Evolutionary conservation across 2,329 filamentous ascomycete species (phyloP).

Genomic region (Coniochaeta sp.): DNA sequence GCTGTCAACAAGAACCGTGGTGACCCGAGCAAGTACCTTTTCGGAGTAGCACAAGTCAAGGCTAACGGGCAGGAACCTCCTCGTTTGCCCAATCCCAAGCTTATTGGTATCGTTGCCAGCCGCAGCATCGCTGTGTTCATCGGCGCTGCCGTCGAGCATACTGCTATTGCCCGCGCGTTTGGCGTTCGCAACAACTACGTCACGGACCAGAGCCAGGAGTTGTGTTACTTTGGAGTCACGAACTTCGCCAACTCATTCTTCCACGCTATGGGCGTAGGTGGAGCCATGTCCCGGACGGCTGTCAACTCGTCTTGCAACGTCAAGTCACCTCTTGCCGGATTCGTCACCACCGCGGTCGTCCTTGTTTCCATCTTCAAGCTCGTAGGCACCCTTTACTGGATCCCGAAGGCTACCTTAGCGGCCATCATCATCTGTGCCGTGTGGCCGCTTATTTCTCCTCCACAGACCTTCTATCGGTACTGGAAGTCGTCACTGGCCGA

Average conservation of each 20-base stretch:
- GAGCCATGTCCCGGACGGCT: constrained; percentile 60
- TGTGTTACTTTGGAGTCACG: constrained; percentile 54
- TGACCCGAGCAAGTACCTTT: constrained; percentile 35
- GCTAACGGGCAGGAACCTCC: constrained; percentile 47
- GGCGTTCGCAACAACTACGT: constrained; percentile 54
- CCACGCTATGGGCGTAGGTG: constrained; percentile 55
- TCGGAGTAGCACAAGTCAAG: constrained; percentile 49
- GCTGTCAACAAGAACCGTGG: constrained; percentile 48
- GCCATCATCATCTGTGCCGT: constrained; percentile 63
- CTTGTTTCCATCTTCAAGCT: constrained; percentile 56
- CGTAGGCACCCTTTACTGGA: constrained; percentile 55
- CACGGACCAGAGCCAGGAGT: constrained; percentile 58
- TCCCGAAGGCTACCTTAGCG: constrained; percentile 57
- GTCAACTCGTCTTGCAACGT: constrained; percentile 60
- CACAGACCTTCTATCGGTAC: constrained; percentile 53
- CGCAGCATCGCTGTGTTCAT: constrained; percentile 54
- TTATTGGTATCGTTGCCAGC: constrained; percentile 46
- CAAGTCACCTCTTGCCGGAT: constrained; percentile 51
- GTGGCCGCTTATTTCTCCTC: constrained; percentile 51
- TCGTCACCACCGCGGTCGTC: constrained; percentile 54
- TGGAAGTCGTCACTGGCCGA: constrained; percentile 59
- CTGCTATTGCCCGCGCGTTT: constrained; percentile 58
- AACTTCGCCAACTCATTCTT: constrained; percentile 62
- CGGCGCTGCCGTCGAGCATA: constrained; percentile 54
- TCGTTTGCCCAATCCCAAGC: constrained; percentile 32